Evolutionary conservation across 352 stramenopile species (phyloP), one percentile per base, ranked within the genome.

Genomic region (Phytophthora sansomeana): DNA sequence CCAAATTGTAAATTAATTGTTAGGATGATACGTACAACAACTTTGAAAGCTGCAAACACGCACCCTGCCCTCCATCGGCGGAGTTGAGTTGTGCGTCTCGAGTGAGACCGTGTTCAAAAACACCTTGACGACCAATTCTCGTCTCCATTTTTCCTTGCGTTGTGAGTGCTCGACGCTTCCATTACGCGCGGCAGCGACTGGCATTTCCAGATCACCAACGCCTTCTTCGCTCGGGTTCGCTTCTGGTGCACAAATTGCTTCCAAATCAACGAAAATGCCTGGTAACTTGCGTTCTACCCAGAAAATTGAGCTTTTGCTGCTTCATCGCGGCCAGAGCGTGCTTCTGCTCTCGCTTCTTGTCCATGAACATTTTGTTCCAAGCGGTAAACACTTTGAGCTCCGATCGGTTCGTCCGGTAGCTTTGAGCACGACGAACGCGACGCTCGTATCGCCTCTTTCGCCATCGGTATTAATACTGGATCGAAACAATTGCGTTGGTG

Each of bases 401-500:
- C 0, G 67, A 38, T 4, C 71, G 81, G 43, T 88, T 91, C 2
- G 69, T 82, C 85, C 85, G 92, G 51, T 88, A 89, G 21, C 69
- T 79, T 0, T 80, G 60, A 1, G 85, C 83, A n/a, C 71, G 72
- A 4, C 80, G 75, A 9, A 89, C 73, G 7, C 77, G 74, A 10
- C 81, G 80, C 30, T 83, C 68, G 6, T 83, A 58, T 32, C 74
- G 64, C n/a, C 74, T 65, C 17, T 77, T 82, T 0, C 83, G 77
- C 85, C 83, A 93, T 17, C 65, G 46, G 33, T 88, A 89, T n/a
- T n/a, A n/a, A n/a, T 88, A 89, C 55, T 93, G 83, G 5, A 92
- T 64, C 28, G 81, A 73, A 21, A 90, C 63, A 1, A 90, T 69
- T 1, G 72, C 76, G 38, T 61, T 77, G 4, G 51, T 76, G 0